Evolutionary conservation across 2,329 filamentous ascomycete species (phyloP), one percentile per base, ranked within the genome.

Genomic region (Fusarium decemcellulare): DNA sequence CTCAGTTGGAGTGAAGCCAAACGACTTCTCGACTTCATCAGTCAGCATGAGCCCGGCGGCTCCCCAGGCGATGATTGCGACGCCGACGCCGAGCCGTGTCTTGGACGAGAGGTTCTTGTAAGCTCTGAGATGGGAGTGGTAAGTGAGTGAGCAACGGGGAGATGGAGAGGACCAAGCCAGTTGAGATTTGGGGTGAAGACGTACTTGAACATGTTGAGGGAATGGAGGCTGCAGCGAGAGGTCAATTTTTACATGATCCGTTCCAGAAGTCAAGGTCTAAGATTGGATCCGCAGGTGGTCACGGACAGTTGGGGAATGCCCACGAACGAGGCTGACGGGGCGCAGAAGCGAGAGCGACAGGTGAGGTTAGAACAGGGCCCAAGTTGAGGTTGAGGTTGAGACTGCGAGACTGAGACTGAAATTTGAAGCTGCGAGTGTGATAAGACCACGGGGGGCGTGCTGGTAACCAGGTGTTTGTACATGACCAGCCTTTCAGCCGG

Each of bases 21-120:
- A 86, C 43, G 86, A 89, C 76, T 92, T 87, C 80, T 95, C 94
- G 15, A 91, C 89, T 61, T 85, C 85, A 76, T 95, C 92, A 6
- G 92, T 90, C 16, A 93, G 76, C 76, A 91, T 91, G n/a, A 96
- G 85, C 15, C 93, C 95, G 42, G 89, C 82, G 42, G 84, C 82
- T 14, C 93, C 93, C 88, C 94, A 97, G 36, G 88, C 88, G 76
- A 97, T 89, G 70, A 97, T 81, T 72, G 90, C 92, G 51, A 90
- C 78, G 72, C 95, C 95, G 67, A 97, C 85, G 50, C 91, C 81
- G 43, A 93, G 81, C 60, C 92, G 92, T 27, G 92, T 91, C 72
- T 88, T 90, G 16, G 91, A 87, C 5, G 91, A 83, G 57, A 97
- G 90, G 73, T 87, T 89, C 76, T 87, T 90, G 83, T 94, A 97